Evolutionary conservation across 192 early-diverging fungal genomes (phyloP).

Genomic region (Backusella tarrabulga): DNA sequence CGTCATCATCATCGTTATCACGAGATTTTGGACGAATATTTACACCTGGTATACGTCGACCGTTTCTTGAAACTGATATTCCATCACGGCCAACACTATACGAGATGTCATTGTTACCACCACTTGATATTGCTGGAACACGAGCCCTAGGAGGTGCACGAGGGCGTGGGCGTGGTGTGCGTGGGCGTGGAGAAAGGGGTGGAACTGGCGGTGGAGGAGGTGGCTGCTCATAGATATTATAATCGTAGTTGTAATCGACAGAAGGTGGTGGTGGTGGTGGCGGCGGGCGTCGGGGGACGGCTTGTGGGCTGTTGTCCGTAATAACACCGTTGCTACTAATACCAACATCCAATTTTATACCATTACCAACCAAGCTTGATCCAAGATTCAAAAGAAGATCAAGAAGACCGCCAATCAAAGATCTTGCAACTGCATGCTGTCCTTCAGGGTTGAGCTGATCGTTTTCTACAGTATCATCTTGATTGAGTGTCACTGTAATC

Average conservation of each 20-base stretch:
- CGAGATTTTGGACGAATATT: background rate
- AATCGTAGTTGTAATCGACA: background rate
- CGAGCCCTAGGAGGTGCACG: background rate
- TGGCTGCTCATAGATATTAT: background rate
- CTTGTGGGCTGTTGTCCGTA: background rate
- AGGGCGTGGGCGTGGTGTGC: background rate
- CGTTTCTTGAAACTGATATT: background rate
- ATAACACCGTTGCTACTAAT: background rate
- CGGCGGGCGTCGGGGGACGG: background rate
- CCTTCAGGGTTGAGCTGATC: background rate
- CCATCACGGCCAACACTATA: background rate
- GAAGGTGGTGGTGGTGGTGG: background rate
- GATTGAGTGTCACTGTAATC: background rate
- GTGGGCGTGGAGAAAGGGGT: background rate
- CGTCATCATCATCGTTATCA: background rate
- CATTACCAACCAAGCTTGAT: background rate
- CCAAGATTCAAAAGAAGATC: background rate
- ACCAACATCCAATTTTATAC: background rate
- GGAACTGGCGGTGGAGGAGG: background rate
- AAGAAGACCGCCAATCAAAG: background rate
- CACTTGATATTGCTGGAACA: background rate
- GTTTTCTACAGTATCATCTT: background rate
- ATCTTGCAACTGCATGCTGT: background rate
- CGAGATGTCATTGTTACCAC: background rate
- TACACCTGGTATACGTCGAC: background rate